Conservation (phyloP, 2,329 filamentous ascomycete genomes). For the Ophiostoma sp. region DNA sequence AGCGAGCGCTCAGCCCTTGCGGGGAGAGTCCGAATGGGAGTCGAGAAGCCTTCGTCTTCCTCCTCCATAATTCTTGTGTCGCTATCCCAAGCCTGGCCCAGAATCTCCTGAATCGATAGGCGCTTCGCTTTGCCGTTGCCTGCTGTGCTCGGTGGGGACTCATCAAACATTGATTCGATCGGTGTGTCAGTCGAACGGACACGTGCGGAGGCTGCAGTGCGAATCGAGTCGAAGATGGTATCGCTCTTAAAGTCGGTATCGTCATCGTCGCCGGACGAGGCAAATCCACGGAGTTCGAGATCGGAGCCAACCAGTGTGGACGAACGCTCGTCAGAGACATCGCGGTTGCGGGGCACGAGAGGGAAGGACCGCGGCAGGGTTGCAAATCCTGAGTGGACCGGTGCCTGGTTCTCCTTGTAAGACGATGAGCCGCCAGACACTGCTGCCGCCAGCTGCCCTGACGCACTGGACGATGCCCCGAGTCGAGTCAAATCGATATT, state of each 20-base stretch:
- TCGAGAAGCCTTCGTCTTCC: conserved; percentile 59
- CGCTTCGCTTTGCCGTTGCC: conserved; percentile 55
- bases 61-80: conserved; percentile 62
- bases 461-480: conserved; percentile 42
- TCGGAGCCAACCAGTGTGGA: conserved; percentile 70
- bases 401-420: conserved; percentile 7
- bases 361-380: conserved; percentile 34
- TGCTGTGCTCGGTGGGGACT: conserved; percentile 65
- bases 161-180: conserved; percentile 78
- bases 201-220: conserved; percentile 68
- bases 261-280: conserved; percentile 68
- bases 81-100: conserved; percentile 56
- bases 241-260: conserved; percentile 79
- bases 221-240: conserved; percentile 73
- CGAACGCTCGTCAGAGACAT: conserved; percentile 50
- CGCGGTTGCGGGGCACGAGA: conserved; percentile 45
- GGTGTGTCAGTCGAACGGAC: conserved; percentile 68
- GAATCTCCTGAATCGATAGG: conserved; percentile 59
- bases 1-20: not conserved
- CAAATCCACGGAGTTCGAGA: conserved; percentile 62
- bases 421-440: not conserved
- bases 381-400: not conserved
- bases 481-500: conserved; percentile 54
- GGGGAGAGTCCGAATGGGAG: conserved; percentile 45
- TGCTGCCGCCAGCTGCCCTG: conserved; percentile 33